Evolutionary conservation across 106 monocot genomes (phyloP).

Genomic region (Acorus calamus): DNA sequence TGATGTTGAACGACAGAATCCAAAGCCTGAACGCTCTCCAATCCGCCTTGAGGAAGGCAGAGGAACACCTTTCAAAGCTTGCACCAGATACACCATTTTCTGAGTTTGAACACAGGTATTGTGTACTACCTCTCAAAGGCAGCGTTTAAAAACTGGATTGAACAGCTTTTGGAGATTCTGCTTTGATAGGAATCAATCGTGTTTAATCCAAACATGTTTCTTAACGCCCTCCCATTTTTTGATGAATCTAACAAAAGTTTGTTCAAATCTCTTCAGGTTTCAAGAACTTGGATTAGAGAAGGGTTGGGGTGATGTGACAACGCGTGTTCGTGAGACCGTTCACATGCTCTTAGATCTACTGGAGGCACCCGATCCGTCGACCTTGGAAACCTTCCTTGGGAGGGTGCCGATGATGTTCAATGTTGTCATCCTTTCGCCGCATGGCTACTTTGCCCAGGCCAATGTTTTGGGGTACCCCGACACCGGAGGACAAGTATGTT

Average conservation of each 20-base stretch:
- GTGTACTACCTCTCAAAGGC: background rate
- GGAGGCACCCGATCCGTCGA: constrained; percentile 76
- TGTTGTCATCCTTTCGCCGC: constrained; percentile 81
- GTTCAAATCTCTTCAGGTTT: constrained; percentile 12
- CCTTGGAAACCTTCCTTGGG: constrained; percentile 60
- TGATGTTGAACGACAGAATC: constrained; percentile 73
- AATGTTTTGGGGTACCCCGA: constrained; percentile 88
- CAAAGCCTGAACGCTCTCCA: constrained; percentile 49
- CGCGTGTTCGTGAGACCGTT: constrained; percentile 40
- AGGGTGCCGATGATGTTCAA: constrained; percentile 80
- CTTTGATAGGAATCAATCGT: background rate
- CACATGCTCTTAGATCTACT: constrained; percentile 68
- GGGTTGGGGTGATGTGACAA: constrained; percentile 67
- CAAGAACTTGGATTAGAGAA: constrained; percentile 63
- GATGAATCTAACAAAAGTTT: background rate
- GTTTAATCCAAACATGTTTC: too few species aligned
- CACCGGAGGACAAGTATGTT: constrained; percentile 76
- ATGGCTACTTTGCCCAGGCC: constrained; percentile 84
- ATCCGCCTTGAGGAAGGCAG: constrained; percentile 56
- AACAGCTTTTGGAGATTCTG: background rate
- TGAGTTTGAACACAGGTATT: constrained; percentile 45
- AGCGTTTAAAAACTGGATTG: background rate
- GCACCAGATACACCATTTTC: constrained; percentile 55
- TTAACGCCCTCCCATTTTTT: background rate
- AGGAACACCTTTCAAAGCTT: constrained; percentile 36